phyloP scores from a whole-genome alignment of 2,329 filamentous ascomycete species.

The Penicillium aurantiogriseum region DNA sequence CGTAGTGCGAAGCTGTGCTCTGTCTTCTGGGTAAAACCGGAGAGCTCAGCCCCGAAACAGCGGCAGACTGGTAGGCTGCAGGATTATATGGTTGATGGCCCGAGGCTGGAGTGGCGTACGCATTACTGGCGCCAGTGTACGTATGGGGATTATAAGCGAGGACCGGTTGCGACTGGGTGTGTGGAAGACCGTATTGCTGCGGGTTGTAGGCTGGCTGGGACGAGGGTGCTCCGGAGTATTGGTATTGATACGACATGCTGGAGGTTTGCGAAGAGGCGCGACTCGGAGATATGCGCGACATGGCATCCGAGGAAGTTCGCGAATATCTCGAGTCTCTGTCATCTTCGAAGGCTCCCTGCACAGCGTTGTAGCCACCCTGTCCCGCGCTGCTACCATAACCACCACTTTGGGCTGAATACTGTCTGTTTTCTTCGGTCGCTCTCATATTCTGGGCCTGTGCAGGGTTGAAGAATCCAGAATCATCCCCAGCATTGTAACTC shows the following conservation, averaged over 20 bases:
- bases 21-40: slow-evolving; percentile 36
- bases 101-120: slow-evolving; percentile 27
- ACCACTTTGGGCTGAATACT: slow-evolving; percentile 36
- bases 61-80: slow-evolving; percentile 47
- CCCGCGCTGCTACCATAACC: slow-evolving; percentile 37
- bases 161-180: slow-evolving; percentile 46
- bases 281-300: slow-evolving; percentile 37
- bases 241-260: slow-evolving; percentile 51
- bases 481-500: slow-evolving; percentile 77
- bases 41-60: slow-evolving; percentile 30
- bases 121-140: slow-evolving; percentile 43
- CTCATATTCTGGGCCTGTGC: slow-evolving; percentile 27
- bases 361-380: slow-evolving; percentile 25
- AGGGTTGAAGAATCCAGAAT: slow-evolving; percentile 54
- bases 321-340: slow-evolving; percentile 37
- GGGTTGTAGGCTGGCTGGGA: slow-evolving; percentile 60
- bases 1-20: slow-evolving; percentile 27
- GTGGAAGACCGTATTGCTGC: slow-evolving; percentile 56
- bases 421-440: slow-evolving; percentile 37
- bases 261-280: slow-evolving; percentile 44
- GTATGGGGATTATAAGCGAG: slow-evolving; percentile 70
- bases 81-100: slow-evolving; percentile 51
- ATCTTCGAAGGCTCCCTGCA: slow-evolving; percentile 28
- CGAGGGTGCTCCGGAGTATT: slow-evolving; percentile 37
- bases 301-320: slow-evolving; percentile 34